phyloP scores from a whole-genome alignment of 2,329 filamentous ascomycete species.

The Phialophora macrospora region DNA sequence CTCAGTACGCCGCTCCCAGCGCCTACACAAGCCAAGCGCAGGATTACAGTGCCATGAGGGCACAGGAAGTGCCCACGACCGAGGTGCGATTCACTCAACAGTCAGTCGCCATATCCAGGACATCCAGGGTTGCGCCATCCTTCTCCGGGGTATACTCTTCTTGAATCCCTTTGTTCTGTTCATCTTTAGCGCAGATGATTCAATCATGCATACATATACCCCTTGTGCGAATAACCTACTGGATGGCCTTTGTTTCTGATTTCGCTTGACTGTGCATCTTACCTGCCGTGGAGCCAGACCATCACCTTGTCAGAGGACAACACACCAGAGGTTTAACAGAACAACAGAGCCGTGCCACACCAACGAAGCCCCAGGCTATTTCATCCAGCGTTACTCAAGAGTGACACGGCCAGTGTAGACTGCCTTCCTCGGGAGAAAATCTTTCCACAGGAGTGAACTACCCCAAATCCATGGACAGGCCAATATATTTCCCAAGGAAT shows the following conservation, averaged over 20 bases:
- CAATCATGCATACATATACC: conserved; percentile 20
- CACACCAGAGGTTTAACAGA: conserved; percentile 24
- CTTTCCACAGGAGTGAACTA: background rate
- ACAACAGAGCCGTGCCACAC: conserved; percentile 13
- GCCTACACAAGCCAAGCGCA: conserved; percentile 25
- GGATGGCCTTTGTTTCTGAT: conserved; percentile 18
- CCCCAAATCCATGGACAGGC: conserved; percentile 12
- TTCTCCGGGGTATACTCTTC: conserved; percentile 25
- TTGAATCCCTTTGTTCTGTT: conserved; percentile 22
- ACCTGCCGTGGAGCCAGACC: conserved; percentile 24
- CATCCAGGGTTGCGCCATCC: conserved; percentile 18
- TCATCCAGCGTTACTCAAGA: background rate
- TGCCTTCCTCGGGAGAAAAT: background rate
- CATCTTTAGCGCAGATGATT: conserved; percentile 20
- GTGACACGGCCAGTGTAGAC: background rate
- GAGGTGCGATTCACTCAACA: conserved; percentile 26
- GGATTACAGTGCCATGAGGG: conserved; percentile 30
- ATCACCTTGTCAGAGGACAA: conserved; percentile 12
- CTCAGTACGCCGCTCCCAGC: conserved; percentile 25
- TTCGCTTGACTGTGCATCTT: conserved; percentile 20
- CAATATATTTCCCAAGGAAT: conserved; percentile 12
- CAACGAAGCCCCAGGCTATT: background rate
- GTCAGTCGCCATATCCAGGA: conserved; percentile 21
- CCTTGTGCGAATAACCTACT: conserved; percentile 19
- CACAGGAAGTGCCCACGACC: conserved; percentile 28